Evolutionary conservation across 306 rosid species (phyloP), one percentile per base, ranked within the genome.

Genomic region (Cicer yamashitae): DNA sequence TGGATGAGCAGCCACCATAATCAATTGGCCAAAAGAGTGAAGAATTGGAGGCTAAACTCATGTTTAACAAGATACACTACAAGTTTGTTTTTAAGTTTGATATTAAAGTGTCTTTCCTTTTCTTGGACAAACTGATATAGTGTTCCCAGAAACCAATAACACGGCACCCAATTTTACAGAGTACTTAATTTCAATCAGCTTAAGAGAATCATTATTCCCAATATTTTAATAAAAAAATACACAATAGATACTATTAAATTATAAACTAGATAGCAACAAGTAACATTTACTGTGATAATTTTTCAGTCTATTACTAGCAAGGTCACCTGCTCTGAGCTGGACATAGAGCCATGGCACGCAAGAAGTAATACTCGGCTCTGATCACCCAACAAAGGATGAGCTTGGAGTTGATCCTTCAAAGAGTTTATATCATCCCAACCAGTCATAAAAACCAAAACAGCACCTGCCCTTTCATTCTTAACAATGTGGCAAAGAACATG

Each of bases 371-470:
- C 96, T 66, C 10, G 79, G 76, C 80, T 84, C 15, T 86, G 84
- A 82, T 96, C 96, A 1, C 99, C 98, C 81, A 96, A 84, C 25
- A 89, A 70, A 73, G 92, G 96, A 84, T 96, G 96, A 70, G 88
- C 87, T 74, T 78, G 97, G 69, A 96, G 91, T 76, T 90, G 85
- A 67, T 90, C 98, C 84, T 89, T 96, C 63, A 96, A 82, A 79
- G 93, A 86, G 73, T 76, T 90, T 79, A 96, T 92, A 81, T 92
- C 99, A 90, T 96, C 99, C 97, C 98, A 96, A 72, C 98, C 99
- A 77, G 99, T 96, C 99, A 96, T 88, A 82, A 96, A 96, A 82
- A 92, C 91, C 77, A 96, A 89, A 86, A 92, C 62, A 44, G 98
- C 98, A 51, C 99, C 98, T 30, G 91, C 89, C 64, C 83, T 87